Base-by-base conservation (phyloP, 164 flowering plant genomes). In the Berberis thunbergii region DNA sequence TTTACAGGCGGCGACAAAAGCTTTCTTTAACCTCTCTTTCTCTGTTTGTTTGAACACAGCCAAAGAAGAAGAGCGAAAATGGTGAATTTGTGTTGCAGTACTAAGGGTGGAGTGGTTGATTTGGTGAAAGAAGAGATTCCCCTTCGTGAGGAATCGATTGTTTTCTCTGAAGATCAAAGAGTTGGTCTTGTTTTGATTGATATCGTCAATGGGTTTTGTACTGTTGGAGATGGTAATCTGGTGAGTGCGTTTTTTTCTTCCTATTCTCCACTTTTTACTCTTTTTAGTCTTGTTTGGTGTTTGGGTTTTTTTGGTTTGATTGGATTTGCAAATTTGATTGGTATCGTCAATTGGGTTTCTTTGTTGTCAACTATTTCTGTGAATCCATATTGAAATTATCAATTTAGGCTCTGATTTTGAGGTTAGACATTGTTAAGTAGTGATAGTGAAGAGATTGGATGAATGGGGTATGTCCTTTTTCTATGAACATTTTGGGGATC, bases 161-260 rank as follows among this genome's bases (percentile, higher is more conserved):
- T 69, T 38, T 48, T 86, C 7, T 10, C 70, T 43, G 78, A 66
- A 56, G 78, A 75, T 59, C 57, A 13, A 55, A 67, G 38, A 13
- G 67, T 75, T 54, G 87, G 83, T 49, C 78, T 84, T 6, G 91
- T 84, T 67, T 79, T 85, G 43, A 86, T 85, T 45, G 87, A 83
- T 69, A 59, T 81, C 69, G 70, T 80, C 70, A 85, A 85, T 75
- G 87, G 90, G 26, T 83, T 85, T 73, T 85, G 90, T 69, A 82
- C 87, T 42, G 82, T 80, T 61, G 91, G 91, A 53, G 82, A 85
- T 70, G 91, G 91, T 39, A 75, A 72, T 70, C 76, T 86, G 85
- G 84, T 79, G 41, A 61, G n/a, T 59, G 40, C 43, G 1, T 10
- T 10, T 12, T 7, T n/a, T 41, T 1, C 41, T 26, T 38, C 6